A percentile compares a stretch with the other conserved stretches of the same genome.
These are phyloP conservation scores for Ramularia endophylla DNA, from an alignment of 2,329 filamentous ascomycete genomes.

Conservation along the genomic window DNA sequence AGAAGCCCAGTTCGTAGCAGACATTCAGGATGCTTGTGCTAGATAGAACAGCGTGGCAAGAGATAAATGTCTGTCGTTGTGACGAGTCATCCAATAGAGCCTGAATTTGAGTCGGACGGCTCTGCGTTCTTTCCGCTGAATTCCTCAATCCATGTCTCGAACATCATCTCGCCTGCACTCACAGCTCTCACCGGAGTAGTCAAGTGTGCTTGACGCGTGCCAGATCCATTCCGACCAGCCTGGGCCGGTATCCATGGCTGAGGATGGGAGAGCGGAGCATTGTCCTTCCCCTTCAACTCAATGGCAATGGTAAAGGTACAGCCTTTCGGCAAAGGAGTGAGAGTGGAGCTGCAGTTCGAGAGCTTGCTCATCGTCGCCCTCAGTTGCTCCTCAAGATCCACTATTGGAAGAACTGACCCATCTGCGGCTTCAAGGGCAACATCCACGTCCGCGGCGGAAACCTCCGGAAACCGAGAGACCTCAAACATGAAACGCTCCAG, in stretches of 20 bases:
- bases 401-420: conserved; percentile 23
- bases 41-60: too few relatives aligned
- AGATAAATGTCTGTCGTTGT: too few relatives aligned
- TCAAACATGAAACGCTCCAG: conserved; percentile 58
- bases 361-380: conserved; percentile 61
- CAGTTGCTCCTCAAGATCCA: conserved; percentile 66
- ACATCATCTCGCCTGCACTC: conserved; percentile 58
- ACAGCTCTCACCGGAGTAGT: conserved; percentile 58
- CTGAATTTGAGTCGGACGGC: background rate
- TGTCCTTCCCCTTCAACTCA: conserved; percentile 59
- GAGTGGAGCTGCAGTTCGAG: conserved; percentile 52
- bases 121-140: conserved; percentile 4
- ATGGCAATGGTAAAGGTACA: conserved; percentile 74
- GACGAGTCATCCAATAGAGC: background rate
- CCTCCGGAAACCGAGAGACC: conserved; percentile 50
- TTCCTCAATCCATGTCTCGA: conserved; percentile 68
- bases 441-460: conserved; percentile 43
- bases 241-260: conserved; percentile 58
- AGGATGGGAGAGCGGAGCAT: conserved; percentile 43
- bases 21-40: too few relatives aligned
- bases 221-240: conserved; percentile 29
- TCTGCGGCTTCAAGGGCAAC: conserved; percentile 44
- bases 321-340: conserved; percentile 53
- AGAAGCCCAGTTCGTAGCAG: too few relatives aligned
- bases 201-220: conserved; percentile 33